phyloP scores from a whole-genome alignment of 495 filamentous ascomycete genomes.

The Rusavskia elegans region DNA sequence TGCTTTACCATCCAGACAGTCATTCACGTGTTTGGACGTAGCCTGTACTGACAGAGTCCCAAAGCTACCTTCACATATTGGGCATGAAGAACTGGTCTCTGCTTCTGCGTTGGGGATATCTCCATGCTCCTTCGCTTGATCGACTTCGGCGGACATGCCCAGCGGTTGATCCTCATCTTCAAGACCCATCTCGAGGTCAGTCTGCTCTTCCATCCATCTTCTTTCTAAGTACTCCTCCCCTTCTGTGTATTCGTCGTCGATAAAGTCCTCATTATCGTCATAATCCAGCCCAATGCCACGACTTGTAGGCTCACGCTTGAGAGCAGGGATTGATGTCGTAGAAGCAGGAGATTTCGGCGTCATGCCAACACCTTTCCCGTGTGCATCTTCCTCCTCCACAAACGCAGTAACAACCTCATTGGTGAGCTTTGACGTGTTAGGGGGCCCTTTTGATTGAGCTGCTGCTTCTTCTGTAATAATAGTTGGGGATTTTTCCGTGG shows the following conservation, averaged over 20 bases:
- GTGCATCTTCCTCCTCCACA: neutral
- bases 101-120: neutral
- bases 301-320: slow-evolving; percentile 43
- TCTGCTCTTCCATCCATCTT: slow-evolving; percentile 46
- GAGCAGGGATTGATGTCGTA: slow-evolving; percentile 16
- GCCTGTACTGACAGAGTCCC: slow-evolving; percentile 39
- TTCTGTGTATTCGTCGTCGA: slow-evolving; percentile 30
- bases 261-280: slow-evolving; percentile 44
- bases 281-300: slow-evolving; percentile 42
- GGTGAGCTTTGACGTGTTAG: neutral
- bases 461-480: neutral
- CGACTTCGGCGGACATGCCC: too few relatives aligned
- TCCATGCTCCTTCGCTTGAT: too few relatives aligned
- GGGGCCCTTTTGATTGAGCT: neutral
- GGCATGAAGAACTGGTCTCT: slow-evolving; percentile 34
- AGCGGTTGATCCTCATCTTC: neutral
- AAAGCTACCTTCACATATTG: slow-evolving; percentile 55
- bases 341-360: neutral
- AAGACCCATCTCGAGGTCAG: slow-evolving; percentile 33
- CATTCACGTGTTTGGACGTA: slow-evolving; percentile 64
- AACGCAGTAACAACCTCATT: slow-evolving; percentile 5
- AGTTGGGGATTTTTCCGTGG: slow-evolving; percentile 31
- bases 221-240: slow-evolving; percentile 49
- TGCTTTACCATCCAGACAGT: slow-evolving; percentile 73
- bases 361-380: slow-evolving; percentile 1